phyloP scores from a whole-genome alignment of 1,284 basidiomycete genomes.

The Cutaneotrichosporon dermatis region DNA sequence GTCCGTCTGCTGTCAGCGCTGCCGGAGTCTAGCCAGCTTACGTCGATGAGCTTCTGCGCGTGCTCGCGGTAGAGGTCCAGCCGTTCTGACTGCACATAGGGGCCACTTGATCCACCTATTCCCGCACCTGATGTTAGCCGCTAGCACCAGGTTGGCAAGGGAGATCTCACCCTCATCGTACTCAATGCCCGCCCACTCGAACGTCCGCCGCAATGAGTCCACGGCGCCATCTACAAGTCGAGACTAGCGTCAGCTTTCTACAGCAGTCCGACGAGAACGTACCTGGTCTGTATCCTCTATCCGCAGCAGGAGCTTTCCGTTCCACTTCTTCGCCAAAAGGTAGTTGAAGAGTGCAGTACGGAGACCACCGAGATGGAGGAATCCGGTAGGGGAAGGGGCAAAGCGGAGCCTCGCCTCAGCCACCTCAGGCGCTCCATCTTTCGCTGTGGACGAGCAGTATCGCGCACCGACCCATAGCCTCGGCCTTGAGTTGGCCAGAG shows the following conservation, averaged over 20 bases:
- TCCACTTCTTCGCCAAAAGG: constrained; percentile 71
- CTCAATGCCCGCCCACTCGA: constrained; percentile 88
- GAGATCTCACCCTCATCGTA: constrained; percentile 76
- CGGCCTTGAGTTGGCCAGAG: too few species aligned
- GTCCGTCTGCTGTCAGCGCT: constrained; percentile 56
- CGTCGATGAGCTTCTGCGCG: constrained; percentile 68
- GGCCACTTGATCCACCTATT: constrained; percentile 2
- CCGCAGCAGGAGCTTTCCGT: constrained; percentile 79
- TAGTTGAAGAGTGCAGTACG: constrained; percentile 93
- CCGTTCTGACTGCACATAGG: constrained; percentile 68
- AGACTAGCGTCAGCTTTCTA: constrained; percentile 52
- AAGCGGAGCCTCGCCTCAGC: constrained; percentile 62
- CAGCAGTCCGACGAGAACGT: constrained; percentile 26
- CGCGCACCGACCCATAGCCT: not conserved
- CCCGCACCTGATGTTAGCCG: not conserved
- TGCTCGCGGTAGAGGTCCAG: constrained; percentile 76
- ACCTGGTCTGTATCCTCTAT: constrained; percentile 94
- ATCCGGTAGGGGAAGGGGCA: constrained; percentile 94
- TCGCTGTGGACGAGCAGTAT: not conserved
- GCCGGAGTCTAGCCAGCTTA: constrained; percentile 41
- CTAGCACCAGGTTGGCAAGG: too few species aligned
- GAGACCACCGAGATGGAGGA: constrained; percentile 91
- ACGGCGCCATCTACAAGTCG: constrained; percentile 77
- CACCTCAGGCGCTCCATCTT: not conserved
- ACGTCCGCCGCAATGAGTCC: constrained; percentile 67